These are phyloP conservation scores for Meyerozyma smithsonii DNA, from an alignment of 1,139 yeast species.

Conservation along the genomic window DNA sequence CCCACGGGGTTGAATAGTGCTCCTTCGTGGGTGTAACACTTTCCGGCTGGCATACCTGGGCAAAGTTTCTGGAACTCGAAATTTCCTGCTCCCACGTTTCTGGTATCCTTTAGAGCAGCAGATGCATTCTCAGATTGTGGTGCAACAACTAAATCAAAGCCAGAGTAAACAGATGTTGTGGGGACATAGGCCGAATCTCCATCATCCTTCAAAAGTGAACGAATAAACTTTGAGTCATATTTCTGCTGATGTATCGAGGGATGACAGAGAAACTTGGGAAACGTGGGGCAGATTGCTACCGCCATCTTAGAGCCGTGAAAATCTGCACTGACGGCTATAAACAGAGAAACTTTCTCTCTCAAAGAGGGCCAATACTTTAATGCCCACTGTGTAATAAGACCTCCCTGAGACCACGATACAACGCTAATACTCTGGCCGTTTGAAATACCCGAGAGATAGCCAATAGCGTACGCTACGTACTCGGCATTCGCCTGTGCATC, in stretches of 20 bases:
- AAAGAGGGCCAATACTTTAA: not conserved
- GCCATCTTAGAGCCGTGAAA: not conserved
- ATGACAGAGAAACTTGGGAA: not conserved
- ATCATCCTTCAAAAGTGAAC: not conserved
- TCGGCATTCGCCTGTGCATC: not conserved
- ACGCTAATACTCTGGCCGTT: not conserved
- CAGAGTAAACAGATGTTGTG: not conserved
- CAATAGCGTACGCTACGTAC: not conserved
- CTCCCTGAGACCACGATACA: not conserved
- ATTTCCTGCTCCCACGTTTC: not conserved
- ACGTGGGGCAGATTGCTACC: not conserved
- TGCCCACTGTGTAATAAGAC: not conserved
- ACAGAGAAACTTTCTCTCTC: not conserved
- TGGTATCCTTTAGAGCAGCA: not conserved
- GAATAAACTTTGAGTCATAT: not conserved
- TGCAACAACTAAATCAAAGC: not conserved
- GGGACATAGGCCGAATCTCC: not conserved
- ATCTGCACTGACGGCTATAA: not conserved
- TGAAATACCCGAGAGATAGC: not conserved
- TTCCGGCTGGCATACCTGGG: not conserved
- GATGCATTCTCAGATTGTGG: not conserved
- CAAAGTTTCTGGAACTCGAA: not conserved
- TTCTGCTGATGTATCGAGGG: not conserved
- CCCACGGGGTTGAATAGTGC: not conserved
- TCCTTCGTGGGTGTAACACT: not conserved